These are phyloP conservation scores for Filosporella fistucella DNA, from an alignment of 495 filamentous ascomycete species.

Conservation along the genomic window DNA sequence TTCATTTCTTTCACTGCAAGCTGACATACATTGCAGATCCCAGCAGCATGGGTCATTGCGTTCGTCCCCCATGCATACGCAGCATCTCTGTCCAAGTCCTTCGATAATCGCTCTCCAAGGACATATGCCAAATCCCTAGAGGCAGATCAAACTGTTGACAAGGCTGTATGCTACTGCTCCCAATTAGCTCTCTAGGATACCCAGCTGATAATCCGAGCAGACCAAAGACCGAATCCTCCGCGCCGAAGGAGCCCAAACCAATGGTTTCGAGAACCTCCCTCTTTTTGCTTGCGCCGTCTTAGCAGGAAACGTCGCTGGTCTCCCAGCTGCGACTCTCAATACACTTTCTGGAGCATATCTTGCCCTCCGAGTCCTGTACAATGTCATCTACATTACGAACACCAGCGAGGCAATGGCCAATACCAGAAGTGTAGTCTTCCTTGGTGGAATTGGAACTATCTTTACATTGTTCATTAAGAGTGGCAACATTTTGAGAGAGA, in stretches of 20 bases:
- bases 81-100: slow-evolving; percentile 31
- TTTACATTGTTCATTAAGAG: slow-evolving; percentile 38
- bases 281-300: slow-evolving; percentile 35
- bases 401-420: slow-evolving; percentile 28
- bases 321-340: slow-evolving; percentile 26
- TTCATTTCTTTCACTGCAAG: too few species aligned
- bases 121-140: slow-evolving; percentile 25
- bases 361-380: slow-evolving; percentile 25
- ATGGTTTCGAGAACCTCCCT: slow-evolving; percentile 38
- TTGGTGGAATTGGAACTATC: slow-evolving; percentile 25
- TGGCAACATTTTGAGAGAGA: slow-evolving; percentile 22
- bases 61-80: slow-evolving; percentile 34
- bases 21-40: slow-evolving; percentile 37
- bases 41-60: slow-evolving; percentile 37
- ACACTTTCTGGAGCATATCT: slow-evolving; percentile 25
- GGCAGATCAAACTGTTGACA: slow-evolving; percentile 37
- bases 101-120: slow-evolving; percentile 35
- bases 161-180: slow-evolving; percentile 31
- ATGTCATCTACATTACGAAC: slow-evolving; percentile 32
- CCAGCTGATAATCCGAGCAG: slow-evolving; percentile 3
- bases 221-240: slow-evolving; percentile 35
- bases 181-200: background rate
- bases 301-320: slow-evolving; percentile 31
- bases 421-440: slow-evolving; percentile 35
- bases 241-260: slow-evolving; percentile 34